Percentiles rank a stretch among this genome's conserved stretches.
Conservation (phyloP, 371 early-diverging fungal species). For the Synchytrium microbalum region DNA sequence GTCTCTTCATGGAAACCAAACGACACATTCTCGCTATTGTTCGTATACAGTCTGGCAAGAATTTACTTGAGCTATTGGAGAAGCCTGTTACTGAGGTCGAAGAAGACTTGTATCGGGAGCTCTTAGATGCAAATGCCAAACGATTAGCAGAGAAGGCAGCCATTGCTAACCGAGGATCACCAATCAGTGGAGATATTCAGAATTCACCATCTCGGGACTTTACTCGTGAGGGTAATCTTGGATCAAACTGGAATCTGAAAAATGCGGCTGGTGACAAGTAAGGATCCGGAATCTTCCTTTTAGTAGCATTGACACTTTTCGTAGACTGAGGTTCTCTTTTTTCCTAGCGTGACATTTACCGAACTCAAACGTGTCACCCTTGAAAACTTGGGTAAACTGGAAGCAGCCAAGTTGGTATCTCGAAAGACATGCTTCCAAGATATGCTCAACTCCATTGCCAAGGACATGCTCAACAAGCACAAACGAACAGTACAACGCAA, state of each 20-base stretch:
- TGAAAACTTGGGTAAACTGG: constrained; percentile 67
- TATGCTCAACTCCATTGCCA: constrained; percentile 83
- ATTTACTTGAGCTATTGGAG: constrained; percentile 74
- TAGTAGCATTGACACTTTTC: background rate
- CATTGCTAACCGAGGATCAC: constrained; percentile 6
- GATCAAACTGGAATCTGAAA: background rate
- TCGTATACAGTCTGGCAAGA: constrained; percentile 67
- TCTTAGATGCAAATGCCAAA: constrained; percentile 16
- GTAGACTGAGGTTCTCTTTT: constrained; percentile 1
- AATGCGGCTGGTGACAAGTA: constrained; percentile 3
- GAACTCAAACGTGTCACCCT: constrained; percentile 61
- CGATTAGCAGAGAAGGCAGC: constrained; percentile 9
- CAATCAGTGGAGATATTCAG: background rate
- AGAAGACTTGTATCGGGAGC: constrained; percentile 57
- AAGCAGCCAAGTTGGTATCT: constrained; percentile 53
- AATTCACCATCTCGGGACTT: background rate
- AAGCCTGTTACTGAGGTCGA: constrained; percentile 60
- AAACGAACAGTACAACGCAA: constrained; percentile 70
- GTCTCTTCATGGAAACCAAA: constrained; percentile 83
- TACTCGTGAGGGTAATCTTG: background rate
- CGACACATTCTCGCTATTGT: constrained; percentile 74
- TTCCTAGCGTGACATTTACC: constrained; percentile 36
- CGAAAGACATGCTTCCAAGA: constrained; percentile 67
- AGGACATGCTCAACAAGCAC: constrained; percentile 88
- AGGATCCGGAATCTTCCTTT: background rate